phyloP scores from a whole-genome alignment of 495 filamentous ascomycete genomes.

The Penicillium cataractarum region DNA sequence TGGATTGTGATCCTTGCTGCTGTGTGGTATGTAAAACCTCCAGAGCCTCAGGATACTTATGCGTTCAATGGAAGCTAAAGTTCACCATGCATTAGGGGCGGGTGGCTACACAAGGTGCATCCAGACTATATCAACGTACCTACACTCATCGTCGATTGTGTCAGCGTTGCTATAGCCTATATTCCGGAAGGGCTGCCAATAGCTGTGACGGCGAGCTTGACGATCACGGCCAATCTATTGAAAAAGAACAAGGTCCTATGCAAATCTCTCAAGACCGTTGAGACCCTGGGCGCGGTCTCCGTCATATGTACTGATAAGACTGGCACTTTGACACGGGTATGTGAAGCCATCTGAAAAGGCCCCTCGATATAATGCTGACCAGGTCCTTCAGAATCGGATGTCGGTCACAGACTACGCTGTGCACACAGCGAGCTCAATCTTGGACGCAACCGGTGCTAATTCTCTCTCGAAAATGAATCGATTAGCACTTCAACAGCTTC shows the following conservation, averaged over 20 bases:
- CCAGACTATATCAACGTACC: slow-evolving; percentile 67
- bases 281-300: slow-evolving; percentile 68
- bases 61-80: not conserved
- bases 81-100: slow-evolving; percentile 45
- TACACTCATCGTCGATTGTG: slow-evolving; percentile 63
- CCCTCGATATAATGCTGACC: not conserved
- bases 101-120: slow-evolving; percentile 60
- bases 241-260: slow-evolving; percentile 64
- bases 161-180: slow-evolving; percentile 68
- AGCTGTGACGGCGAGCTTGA: slow-evolving; percentile 58
- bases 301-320: slow-evolving; percentile 74
- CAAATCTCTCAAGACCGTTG: slow-evolving; percentile 69
- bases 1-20: slow-evolving; percentile 59
- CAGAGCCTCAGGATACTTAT: not conserved
- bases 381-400: slow-evolving; percentile 57
- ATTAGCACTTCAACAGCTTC: slow-evolving; percentile 49
- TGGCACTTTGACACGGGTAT: slow-evolving; percentile 64
- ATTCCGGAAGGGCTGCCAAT: slow-evolving; percentile 72
- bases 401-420: slow-evolving; percentile 55
- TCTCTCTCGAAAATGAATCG: slow-evolving; percentile 16
- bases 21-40: slow-evolving; percentile 50
- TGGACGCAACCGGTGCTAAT: slow-evolving; percentile 44
- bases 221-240: slow-evolving; percentile 64
- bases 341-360: not conserved
- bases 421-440: slow-evolving; percentile 27